Percentiles rank a stretch among this genome's conserved stretches.
Evolutionary conservation across 495 filamentous ascomycete species (phyloP).

Genomic region (Aspergillus taichungensis): DNA sequence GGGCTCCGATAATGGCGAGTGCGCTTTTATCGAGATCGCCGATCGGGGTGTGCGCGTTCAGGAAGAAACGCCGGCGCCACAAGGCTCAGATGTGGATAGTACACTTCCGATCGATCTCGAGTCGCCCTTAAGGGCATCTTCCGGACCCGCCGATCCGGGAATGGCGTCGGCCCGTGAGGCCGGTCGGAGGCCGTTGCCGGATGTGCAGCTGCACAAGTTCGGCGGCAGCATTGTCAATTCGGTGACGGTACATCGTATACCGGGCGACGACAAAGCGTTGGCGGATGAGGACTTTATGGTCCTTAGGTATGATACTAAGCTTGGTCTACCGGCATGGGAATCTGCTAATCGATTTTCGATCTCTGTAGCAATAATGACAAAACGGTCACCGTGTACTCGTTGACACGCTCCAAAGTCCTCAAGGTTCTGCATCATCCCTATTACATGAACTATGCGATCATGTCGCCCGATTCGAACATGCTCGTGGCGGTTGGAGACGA

Average conservation of each 20-base stretch:
- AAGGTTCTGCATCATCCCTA: slow-evolving; percentile 63
- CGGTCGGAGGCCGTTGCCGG: slow-evolving; percentile 28
- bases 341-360: slow-evolving; percentile 3
- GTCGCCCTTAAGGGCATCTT: slow-evolving; percentile 20
- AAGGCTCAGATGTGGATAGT: slow-evolving; percentile 49
- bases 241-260: slow-evolving; percentile 56
- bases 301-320: slow-evolving; percentile 41
- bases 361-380: slow-evolving; percentile 73
- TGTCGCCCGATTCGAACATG: slow-evolving; percentile 78
- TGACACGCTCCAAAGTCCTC: slow-evolving; percentile 53
- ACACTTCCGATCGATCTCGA: slow-evolving; percentile 51
- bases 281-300: slow-evolving; percentile 55
- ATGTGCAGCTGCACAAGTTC: slow-evolving; percentile 44
- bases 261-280: slow-evolving; percentile 34
- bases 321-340: not conserved
- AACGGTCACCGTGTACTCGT: slow-evolving; percentile 68
- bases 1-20: slow-evolving; percentile 71
- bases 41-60: slow-evolving; percentile 24
- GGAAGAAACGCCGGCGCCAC: slow-evolving; percentile 23
- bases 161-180: slow-evolving; percentile 22
- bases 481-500: slow-evolving; percentile 82
- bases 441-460: slow-evolving; percentile 82
- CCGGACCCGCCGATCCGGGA: slow-evolving; percentile 14
- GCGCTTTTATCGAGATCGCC: slow-evolving; percentile 62
- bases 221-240: slow-evolving; percentile 61